Percentiles rank a stretch among this genome's conserved stretches.
Evolutionary conservation across 2,329 filamentous ascomycete genomes (phyloP).

Genomic region (Alternaria sp.): DNA sequence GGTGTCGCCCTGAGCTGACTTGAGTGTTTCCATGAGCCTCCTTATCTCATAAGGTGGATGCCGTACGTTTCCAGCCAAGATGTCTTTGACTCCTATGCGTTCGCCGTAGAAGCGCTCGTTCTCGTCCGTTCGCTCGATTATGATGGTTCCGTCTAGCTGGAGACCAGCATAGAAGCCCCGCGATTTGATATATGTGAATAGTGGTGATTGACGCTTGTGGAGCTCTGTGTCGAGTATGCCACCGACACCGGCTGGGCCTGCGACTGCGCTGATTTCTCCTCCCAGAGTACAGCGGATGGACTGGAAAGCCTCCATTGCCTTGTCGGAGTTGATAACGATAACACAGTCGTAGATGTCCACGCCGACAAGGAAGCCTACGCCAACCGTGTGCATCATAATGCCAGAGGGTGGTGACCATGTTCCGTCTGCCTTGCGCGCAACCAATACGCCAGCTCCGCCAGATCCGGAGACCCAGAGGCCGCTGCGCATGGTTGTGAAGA

Average conservation of each 20-base stretch:
- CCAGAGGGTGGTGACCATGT: slow-evolving; percentile 92
- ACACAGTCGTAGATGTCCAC: slow-evolving; percentile 97
- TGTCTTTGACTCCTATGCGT: slow-evolving; percentile 67
- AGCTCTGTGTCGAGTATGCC: slow-evolving; percentile 75
- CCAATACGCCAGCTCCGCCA: slow-evolving; percentile 85
- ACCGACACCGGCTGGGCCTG: slow-evolving; percentile 80
- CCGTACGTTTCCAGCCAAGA: slow-evolving; percentile 67
- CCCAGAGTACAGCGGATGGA: slow-evolving; percentile 81
- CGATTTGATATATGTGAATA: slow-evolving; percentile 89
- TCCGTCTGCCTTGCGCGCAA: slow-evolving; percentile 84
- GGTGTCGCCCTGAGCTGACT: slow-evolving; percentile 82
- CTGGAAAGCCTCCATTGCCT: slow-evolving; percentile 85
- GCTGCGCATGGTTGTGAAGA: slow-evolving; percentile 95
- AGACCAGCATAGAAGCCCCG: slow-evolving; percentile 88
- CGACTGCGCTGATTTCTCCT: slow-evolving; percentile 77
- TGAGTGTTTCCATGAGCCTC: slow-evolving; percentile 81
- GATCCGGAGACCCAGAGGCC: slow-evolving; percentile 92
- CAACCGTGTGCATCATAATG: slow-evolving; percentile 88
- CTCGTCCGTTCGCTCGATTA: slow-evolving; percentile 86
- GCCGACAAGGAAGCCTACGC: slow-evolving; percentile 86
- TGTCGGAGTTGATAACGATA: slow-evolving; percentile 86
- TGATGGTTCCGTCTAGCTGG: slow-evolving; percentile 84
- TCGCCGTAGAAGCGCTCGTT: slow-evolving; percentile 87
- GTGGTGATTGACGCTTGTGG: slow-evolving; percentile 72
- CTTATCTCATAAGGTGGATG: slow-evolving; percentile 65